Evolutionary conservation across 2,329 filamentous ascomycete species (phyloP).

Genomic region (Beauveria australis): DNA sequence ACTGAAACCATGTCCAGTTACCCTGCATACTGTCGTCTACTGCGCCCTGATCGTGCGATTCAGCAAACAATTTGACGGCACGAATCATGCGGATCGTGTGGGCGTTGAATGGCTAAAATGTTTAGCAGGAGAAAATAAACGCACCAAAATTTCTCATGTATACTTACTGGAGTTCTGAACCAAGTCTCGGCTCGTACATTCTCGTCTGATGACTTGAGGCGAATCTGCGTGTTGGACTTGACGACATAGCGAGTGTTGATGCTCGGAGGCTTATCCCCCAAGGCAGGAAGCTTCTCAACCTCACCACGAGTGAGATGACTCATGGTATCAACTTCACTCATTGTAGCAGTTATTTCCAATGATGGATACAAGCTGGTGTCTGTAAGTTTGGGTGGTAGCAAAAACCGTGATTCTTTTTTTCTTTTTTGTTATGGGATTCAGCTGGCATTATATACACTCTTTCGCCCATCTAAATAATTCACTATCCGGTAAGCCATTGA

Average conservation of each 20-base stretch:
- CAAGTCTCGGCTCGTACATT: background rate
- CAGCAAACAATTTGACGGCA: slow-evolving; percentile 8
- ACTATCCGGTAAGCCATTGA: too few species aligned
- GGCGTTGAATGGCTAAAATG: background rate
- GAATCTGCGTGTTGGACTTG: background rate
- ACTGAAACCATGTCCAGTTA: slow-evolving; percentile 14
- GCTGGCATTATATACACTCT: background rate
- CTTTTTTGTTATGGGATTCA: background rate
- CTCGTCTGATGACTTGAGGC: background rate
- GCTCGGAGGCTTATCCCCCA: background rate
- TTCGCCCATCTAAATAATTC: too few species aligned
- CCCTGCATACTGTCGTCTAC: background rate
- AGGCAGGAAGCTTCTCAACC: background rate
- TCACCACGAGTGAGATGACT: background rate
- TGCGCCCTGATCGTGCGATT: slow-evolving; percentile 13
- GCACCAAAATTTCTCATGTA: background rate
- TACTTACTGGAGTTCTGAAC: background rate
- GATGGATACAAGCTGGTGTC: background rate
- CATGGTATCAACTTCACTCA: background rate
- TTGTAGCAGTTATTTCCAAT: background rate
- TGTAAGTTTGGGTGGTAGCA: too few species aligned
- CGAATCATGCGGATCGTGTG: background rate
- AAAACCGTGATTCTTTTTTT: background rate
- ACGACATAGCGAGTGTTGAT: background rate
- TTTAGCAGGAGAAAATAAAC: background rate